Base-by-base conservation (phyloP, 1,139 yeast species). In the Blastobotrys apis region DNA sequence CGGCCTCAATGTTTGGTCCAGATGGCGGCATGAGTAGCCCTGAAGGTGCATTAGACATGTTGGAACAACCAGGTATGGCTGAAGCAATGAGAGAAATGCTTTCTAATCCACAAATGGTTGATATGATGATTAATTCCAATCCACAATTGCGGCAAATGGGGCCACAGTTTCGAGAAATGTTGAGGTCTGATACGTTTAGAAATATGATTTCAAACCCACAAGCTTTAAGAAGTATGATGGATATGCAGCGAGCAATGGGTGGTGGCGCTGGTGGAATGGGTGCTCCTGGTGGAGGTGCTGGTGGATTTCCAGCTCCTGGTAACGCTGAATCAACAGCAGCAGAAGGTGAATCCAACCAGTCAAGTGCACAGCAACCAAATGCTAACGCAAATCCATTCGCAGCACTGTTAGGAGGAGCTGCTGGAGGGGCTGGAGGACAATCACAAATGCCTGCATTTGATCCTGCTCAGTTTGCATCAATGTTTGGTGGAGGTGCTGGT, bases 1-100 rank as follows among this genome's bases (percentile, higher is more conserved):
- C 86, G 2, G 87, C 90, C 0, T 80, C 84, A 38, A 77, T 86
- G 83, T 88, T 92, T 68, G 97, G 97, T 1, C 94, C 96, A 16
- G 97, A 90, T 62, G 95, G 95, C 17, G 97, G 97, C 19, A 77
- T 84, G 84, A 69, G 71, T 20, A 81, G 79, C 54, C 82, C 86
- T 36, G 92, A 84, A 34, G 88, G 84, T 52, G 58, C 88, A 65
- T 69, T 78, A 29, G 71, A 73, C 50, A 78, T 86, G 84, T 74
- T 90, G 82, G 81, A 81, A 29, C 78, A 78, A 56, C 97, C 97
- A 27, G 72, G 77, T 66, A 77, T 86, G 55, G 87, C 81, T 59
- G 88, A 87, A 60, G 76, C 82, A 51, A 79, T 92, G 86, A 78
- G 81, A 58, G 78, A 85, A 41, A 77, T 87, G 82, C 60, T 90